Base-by-base conservation (phyloP, 1,284 basidiomycete genomes). In the Austroboletus olivaceoglutinosus region DNA sequence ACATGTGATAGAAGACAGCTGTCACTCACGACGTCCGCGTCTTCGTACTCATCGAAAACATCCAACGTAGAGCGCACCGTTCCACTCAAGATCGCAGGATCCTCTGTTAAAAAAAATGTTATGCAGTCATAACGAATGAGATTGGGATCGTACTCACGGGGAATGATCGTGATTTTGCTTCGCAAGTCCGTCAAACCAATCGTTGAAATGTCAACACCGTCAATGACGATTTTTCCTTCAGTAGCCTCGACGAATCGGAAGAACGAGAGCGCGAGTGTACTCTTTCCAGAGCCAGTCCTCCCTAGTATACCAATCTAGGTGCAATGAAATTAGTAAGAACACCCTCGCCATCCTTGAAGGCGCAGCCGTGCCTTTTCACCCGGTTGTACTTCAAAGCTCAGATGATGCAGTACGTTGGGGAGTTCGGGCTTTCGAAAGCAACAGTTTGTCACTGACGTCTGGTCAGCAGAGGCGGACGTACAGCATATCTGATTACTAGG, bases 191-290 rank as follows among this genome's bases (percentile, higher is more conserved):
- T 87, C 30, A 97, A 73, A n/a, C 93, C 93, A 54, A 98, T 82
- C 58, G 81, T 80, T 34, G 89, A 76, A 49, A 94, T 94, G 60
- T 97, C 91, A 21, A 95, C 60, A n/a, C 81, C 91, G 70, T 98
- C 96, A 44, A 99, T 82, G 19, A 85, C 50, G 51, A 99, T 98
- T 6, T 76, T 74, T 2, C 93, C 93, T 61, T 86, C 79, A 0
- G 85, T 84, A 0, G 93, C 88, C 62, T 97, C 93, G 19, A 96
- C 91, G 63, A 97, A 96, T 46, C 97, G 85, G 85, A 98, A 98
- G 76, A 98, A 93, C 19, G 89, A 91, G 25, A 97, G 75, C 0
- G 93, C 93, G 15, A 98, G 79, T 1, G 93, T 97, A 50, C 86
- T 90, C 73, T 95, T 94, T 42, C 92, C 92, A 23, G 83, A 86